Percentiles rank a stretch among this genome's conserved stretches.
phyloP scores from a whole-genome alignment of 73 alveolate species.

The Paramecium caudatum region DNA sequence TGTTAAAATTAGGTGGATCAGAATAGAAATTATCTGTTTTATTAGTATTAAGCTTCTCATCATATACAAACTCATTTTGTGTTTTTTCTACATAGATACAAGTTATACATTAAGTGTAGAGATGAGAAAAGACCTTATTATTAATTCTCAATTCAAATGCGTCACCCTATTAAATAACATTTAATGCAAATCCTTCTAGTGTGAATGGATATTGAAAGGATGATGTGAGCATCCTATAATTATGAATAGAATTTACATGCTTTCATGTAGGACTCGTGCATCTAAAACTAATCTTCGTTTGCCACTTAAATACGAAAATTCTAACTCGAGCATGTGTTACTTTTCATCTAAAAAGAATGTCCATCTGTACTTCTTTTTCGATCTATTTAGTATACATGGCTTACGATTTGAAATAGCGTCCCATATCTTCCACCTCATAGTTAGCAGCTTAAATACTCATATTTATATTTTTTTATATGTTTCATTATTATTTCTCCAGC shows the following conservation, averaged over 20 bases:
- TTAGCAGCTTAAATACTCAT: conserved; percentile 59
- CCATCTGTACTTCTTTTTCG: conserved; percentile 68
- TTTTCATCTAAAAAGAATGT: conserved; percentile 59
- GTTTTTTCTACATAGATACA: conserved; percentile 22
- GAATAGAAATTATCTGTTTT: conserved; percentile 54
- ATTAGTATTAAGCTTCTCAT: conserved; percentile 24
- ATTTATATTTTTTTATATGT: conserved; percentile 24
- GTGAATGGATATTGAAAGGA: conserved; percentile 65
- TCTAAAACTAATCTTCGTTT: conserved; percentile 37
- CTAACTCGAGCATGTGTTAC: conserved; percentile 52
- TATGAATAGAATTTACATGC: conserved; percentile 30
- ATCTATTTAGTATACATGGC: neutral
- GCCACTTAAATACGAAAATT: conserved; percentile 65
- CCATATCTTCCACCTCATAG: conserved; percentile 67
- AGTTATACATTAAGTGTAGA: conserved; percentile 42
- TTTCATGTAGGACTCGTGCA: conserved; percentile 61
- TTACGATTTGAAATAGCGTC: conserved; percentile 64
- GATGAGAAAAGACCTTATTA: conserved; percentile 56
- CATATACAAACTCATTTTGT: conserved; percentile 59
- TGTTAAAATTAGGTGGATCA: conserved; percentile 44
- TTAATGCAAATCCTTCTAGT: conserved; percentile 62
- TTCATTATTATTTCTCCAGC: conserved; percentile 44
- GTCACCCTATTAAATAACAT: conserved; percentile 62
- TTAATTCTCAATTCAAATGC: conserved; percentile 70
- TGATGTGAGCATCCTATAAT: conserved; percentile 65